Conservation (phyloP, 2,329 filamentous ascomycete genomes). For the Fusarium humuli region DNA sequence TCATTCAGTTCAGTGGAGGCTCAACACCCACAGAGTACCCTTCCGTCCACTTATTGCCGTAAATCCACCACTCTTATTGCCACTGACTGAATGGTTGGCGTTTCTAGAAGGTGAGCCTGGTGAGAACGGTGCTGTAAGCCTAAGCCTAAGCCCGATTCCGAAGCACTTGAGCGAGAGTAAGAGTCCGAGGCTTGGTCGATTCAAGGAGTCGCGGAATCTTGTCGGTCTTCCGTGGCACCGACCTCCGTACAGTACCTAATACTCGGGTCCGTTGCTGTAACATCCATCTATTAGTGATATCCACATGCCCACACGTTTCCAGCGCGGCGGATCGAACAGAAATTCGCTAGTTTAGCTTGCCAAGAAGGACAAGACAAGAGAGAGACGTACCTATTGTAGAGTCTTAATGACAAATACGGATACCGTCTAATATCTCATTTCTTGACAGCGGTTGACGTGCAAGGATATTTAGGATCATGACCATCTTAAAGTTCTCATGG, state of each 20-base stretch:
- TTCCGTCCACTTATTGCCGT: slow-evolving; percentile 22
- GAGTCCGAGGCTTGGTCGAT: not conserved
- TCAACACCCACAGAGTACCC: slow-evolving; percentile 14
- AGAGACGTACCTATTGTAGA: not conserved
- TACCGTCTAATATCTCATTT: slow-evolving; percentile 10
- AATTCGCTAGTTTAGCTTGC: slow-evolving; percentile 19
- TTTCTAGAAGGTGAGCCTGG: slow-evolving; percentile 23
- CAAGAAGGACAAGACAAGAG: not conserved
- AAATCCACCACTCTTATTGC: slow-evolving; percentile 24
- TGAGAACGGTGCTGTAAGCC: not conserved
- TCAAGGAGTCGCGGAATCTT: not conserved
- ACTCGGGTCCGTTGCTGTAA: slow-evolving; percentile 1
- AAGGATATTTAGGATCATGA: slow-evolving; percentile 16
- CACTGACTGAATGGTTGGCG: slow-evolving; percentile 26
- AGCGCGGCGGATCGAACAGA: slow-evolving; percentile 6
- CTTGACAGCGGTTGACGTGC: slow-evolving; percentile 7
- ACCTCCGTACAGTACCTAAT: slow-evolving; percentile 9
- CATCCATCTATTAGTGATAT: not conserved
- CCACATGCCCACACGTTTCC: slow-evolving; percentile 15
- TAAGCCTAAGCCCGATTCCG: slow-evolving; percentile 13
- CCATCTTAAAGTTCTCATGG: slow-evolving; percentile 27
- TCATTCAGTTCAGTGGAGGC: slow-evolving; percentile 16
- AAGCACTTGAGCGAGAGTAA: not conserved
- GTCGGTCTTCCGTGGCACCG: slow-evolving; percentile 15
- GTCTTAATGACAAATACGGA: slow-evolving; percentile 24